Evolutionary conservation across 2,329 filamentous ascomycete species (phyloP), one percentile per base, ranked within the genome.

Genomic region (Verticillium nonalfalfae): DNA sequence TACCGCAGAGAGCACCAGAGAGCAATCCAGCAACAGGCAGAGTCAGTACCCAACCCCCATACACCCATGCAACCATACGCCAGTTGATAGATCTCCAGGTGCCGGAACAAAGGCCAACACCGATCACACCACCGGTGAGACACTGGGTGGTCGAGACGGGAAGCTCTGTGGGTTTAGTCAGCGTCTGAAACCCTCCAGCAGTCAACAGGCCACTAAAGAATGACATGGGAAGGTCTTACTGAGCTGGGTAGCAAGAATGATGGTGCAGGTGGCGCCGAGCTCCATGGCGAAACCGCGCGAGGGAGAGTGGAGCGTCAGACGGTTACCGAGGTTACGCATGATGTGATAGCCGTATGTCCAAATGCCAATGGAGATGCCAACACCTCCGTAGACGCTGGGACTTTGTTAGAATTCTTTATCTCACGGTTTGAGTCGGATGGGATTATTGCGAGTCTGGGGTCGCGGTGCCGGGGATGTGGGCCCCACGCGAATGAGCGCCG

Each of bases 181-280:
- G 55, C 45, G 21, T 13, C 4, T 21, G 45, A 26, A 11, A 10
- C 4, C 11, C n/a, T 21, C 1, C 4, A 18, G 45, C 6, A 18
- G n/a, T 14, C 21, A 4, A n/a, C 1, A 5, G 7, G 1, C 14
- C n/a, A 18, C 4, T n/a, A n/a, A 21, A 50, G 1, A 11, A 11
- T n/a, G n/a, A 7, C 2, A 3, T 9, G 40, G 40, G 18, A 26
- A 78, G 75, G 40, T 21, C 45, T 50, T 26, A 50, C 45, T 76
- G 35, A 88, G 79, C 61, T 84, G 83, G 1, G 86, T 87, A 58
- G 86, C 86, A 66, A 89, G 71, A 59, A 89, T 81, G 64, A 90
- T 80, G 21, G 86, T 88, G 65, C 85, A 79, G 38, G 85, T 84
- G 33, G 82, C 81, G 39, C 84, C 85, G 56, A 66, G 52, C 36